Conservation (phyloP, 2,329 filamentous ascomycete genomes). For the Alternaria dauci region DNA sequence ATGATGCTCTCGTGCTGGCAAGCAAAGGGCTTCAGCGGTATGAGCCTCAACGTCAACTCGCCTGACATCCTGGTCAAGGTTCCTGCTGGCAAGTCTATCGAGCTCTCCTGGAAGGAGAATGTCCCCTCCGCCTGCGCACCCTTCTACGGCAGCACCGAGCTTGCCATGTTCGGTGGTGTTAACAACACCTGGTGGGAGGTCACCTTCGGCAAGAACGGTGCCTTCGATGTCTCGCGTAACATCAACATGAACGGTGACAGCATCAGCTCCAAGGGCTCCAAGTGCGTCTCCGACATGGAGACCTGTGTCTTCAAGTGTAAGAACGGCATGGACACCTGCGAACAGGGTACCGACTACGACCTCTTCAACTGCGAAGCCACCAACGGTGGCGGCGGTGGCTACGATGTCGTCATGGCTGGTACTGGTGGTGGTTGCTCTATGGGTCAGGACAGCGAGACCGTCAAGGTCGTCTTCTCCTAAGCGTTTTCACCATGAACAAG, state of each 20-base stretch:
- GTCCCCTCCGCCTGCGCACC: conserved; percentile 54
- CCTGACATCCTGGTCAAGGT: conserved; percentile 53
- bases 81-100: conserved; percentile 46
- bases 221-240: conserved; percentile 56
- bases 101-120: conserved; percentile 50
- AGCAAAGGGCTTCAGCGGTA: conserved; percentile 43
- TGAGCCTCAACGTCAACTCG: conserved; percentile 47
- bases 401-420: conserved; percentile 38
- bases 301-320: conserved; percentile 57
- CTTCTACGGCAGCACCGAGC: conserved; percentile 47
- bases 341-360: conserved; percentile 48
- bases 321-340: conserved; percentile 43
- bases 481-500: conserved; percentile 9
- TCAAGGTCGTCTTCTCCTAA: conserved; percentile 39
- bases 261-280: conserved; percentile 51
- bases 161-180: conserved; percentile 51
- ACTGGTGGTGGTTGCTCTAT: conserved; percentile 46
- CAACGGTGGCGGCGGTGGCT: conserved; percentile 40
- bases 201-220: conserved; percentile 51
- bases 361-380: conserved; percentile 48
- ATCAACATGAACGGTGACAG: conserved; percentile 56
- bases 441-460: conserved; percentile 33
- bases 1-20: conserved; percentile 51
- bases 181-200: conserved; percentile 58
- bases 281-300: conserved; percentile 54